Conservation (phyloP, 2,329 filamentous ascomycete genomes). For the Scytalidium sp. region DNA sequence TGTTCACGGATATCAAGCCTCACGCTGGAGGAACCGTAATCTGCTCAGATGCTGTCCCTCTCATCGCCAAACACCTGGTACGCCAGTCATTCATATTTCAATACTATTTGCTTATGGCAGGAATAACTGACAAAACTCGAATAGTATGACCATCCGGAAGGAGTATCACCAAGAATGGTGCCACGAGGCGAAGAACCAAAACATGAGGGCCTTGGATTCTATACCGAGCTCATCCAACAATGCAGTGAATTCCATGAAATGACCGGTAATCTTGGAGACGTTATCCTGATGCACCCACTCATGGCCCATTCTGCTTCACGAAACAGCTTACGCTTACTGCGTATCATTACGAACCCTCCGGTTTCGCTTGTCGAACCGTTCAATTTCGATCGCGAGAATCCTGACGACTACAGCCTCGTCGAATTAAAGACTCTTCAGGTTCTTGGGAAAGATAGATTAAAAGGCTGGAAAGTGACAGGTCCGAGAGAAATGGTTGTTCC, state of each 20-base stretch:
- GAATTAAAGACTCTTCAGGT: constrained; percentile 46
- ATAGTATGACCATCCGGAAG: constrained; percentile 54
- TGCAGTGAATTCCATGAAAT: constrained; percentile 45
- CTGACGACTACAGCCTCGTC: constrained; percentile 40
- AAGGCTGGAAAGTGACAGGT: constrained; percentile 42
- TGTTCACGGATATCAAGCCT: constrained; percentile 59
- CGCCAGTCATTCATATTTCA: constrained; percentile 3
- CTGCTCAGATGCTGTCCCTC: constrained; percentile 54
- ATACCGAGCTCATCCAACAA: constrained; percentile 27
- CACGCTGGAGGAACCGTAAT: constrained; percentile 62
- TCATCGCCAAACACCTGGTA: constrained; percentile 51
- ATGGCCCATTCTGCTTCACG: constrained; percentile 50
- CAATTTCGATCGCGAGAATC: constrained; percentile 41
- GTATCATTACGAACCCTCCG: constrained; percentile 52
- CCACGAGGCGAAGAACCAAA: constrained; percentile 44
- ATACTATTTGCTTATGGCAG: background rate
- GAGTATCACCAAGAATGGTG: constrained; percentile 61
- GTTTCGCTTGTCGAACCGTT: constrained; percentile 46
- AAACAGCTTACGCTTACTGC: constrained; percentile 41
- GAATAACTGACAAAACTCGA: background rate
- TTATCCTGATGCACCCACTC: constrained; percentile 49
- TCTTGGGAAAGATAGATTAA: constrained; percentile 38
- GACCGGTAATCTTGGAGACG: constrained; percentile 47
- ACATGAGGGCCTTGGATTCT: constrained; percentile 28
- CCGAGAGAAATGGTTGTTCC: constrained; percentile 41